Conservation (phyloP, 2,329 filamentous ascomycete species). For the Aureobasidium mangrovei region DNA sequence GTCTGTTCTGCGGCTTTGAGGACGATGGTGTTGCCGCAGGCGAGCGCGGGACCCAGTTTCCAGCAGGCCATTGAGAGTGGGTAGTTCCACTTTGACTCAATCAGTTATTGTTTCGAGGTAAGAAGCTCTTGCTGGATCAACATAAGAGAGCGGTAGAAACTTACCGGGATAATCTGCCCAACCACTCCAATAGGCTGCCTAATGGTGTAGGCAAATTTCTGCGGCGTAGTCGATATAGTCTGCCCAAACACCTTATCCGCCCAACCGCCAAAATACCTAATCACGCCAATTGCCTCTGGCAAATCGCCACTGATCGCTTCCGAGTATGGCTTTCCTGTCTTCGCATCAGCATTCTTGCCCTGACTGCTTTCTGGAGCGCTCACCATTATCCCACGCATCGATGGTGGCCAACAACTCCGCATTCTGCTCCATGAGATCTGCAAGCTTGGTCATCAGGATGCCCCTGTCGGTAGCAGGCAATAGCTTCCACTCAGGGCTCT, state of each 20-base stretch:
- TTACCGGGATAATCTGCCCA: constrained; percentile 55
- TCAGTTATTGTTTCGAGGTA: background rate
- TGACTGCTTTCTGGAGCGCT: too few relatives aligned
- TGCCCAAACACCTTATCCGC: constrained; percentile 73
- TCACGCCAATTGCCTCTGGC: too few relatives aligned
- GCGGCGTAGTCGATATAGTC: constrained; percentile 63
- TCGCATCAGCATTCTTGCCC: too few relatives aligned
- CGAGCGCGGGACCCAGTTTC: constrained; percentile 62
- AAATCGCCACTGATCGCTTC: too few relatives aligned
- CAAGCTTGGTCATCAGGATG: constrained; percentile 59
- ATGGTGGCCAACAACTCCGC: constrained; percentile 62
- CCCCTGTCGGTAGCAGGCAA: constrained; percentile 59
- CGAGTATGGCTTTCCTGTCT: too few relatives aligned
- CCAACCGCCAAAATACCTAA: too few relatives aligned
- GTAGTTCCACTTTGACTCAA: constrained; percentile 68
- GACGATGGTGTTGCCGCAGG: constrained; percentile 47
- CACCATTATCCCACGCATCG: too few relatives aligned
- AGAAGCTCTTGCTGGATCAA: constrained; percentile 18
- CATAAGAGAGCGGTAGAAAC: too few relatives aligned
- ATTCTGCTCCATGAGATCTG: constrained; percentile 68
- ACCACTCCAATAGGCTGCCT: constrained; percentile 24
- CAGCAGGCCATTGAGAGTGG: constrained; percentile 66
- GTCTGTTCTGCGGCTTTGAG: constrained; percentile 49
- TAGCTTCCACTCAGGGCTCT: constrained; percentile 54
- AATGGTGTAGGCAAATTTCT: constrained; percentile 61